Evolutionary conservation across 2,329 filamentous ascomycete genomes (phyloP).

Genomic region (Aureobasidium namibiae): DNA sequence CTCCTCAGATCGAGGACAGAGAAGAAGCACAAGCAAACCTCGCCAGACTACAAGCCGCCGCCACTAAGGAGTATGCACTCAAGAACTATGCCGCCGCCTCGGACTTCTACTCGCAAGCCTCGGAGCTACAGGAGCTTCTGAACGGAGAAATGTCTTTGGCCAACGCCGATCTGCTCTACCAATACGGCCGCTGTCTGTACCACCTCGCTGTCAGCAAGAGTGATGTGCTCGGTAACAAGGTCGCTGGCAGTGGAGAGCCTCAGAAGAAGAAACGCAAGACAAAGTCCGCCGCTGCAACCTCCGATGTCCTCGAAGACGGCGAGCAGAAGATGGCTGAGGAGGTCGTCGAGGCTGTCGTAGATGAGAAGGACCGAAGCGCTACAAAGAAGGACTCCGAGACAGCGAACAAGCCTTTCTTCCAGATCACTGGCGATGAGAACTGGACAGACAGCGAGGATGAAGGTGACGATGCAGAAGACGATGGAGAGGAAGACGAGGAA

Average conservation of each 20-base stretch:
- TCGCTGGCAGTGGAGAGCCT: constrained; percentile 51
- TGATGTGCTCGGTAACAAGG: constrained; percentile 81
- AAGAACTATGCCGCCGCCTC: constrained; percentile 82
- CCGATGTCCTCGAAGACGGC: constrained; percentile 25
- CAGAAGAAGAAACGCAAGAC: constrained; percentile 27
- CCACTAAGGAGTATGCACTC: constrained; percentile 75
- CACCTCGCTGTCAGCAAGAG: constrained; percentile 90
- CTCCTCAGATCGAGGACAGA: neutral
- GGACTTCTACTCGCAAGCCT: constrained; percentile 81
- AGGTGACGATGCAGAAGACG: constrained; percentile 38
- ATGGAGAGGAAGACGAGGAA: constrained; percentile 40
- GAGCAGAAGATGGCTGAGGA: constrained; percentile 36
- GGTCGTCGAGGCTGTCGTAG: constrained; percentile 31
- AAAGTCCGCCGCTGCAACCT: constrained; percentile 22
- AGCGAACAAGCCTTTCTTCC: constrained; percentile 71
- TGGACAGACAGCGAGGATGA: constrained; percentile 72
- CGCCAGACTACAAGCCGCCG: constrained; percentile 65
- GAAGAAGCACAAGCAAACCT: constrained; percentile 10
- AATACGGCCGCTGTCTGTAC: constrained; percentile 89
- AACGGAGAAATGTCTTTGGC: constrained; percentile 86
- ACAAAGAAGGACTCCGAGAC: constrained; percentile 28
- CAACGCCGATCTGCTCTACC: constrained; percentile 89
- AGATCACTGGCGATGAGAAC: constrained; percentile 90
- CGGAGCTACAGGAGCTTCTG: constrained; percentile 80
- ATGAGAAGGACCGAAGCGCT: constrained; percentile 38